phyloP scores from a whole-genome alignment of 805 yeast genomes.

The Candida endomychidarum region DNA sequence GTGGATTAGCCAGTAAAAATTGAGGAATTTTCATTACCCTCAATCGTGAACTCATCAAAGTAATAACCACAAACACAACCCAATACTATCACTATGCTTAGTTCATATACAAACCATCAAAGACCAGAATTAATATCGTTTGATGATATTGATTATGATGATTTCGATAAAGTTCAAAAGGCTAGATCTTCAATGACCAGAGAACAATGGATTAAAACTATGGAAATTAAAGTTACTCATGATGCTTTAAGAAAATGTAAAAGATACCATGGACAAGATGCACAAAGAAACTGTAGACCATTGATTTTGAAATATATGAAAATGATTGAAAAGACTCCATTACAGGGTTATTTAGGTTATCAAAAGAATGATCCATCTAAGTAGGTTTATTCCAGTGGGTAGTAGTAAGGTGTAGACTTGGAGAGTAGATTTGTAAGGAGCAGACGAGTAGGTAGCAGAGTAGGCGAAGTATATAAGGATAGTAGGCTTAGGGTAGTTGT shows the following conservation, averaged over 20 bases:
- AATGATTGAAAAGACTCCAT: conserved; percentile 66
- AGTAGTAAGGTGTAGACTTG: neutral
- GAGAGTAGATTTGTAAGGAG: neutral
- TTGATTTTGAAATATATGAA: conserved; percentile 75
- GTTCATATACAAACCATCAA: conserved; percentile 39
- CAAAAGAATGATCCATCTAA: conserved; percentile 86
- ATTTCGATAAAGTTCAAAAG: conserved; percentile 56
- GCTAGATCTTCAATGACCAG: conserved; percentile 80
- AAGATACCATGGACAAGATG: conserved; percentile 50
- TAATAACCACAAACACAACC: neutral
- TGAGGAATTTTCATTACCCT: conserved; percentile 4
- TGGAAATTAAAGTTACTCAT: conserved; percentile 65
- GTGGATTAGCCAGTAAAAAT: conserved; percentile 1
- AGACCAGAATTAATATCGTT: conserved; percentile 76
- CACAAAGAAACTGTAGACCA: conserved; percentile 74
- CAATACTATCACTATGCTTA: conserved; percentile 1
- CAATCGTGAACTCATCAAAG: neutral
- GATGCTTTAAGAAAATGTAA: conserved; percentile 78
- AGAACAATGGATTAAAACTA: conserved; percentile 75
- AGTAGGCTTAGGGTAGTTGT: too few species aligned
- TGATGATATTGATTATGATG: conserved; percentile 76
- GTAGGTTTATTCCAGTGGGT: conserved; percentile 15
- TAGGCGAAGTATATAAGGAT: too few species aligned
- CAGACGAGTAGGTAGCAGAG: too few species aligned
- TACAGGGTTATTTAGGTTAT: conserved; percentile 77